A percentile compares a stretch with the other conserved stretches of the same genome.
Conservation (phyloP, 2,329 filamentous ascomycete genomes). For the Pyrenophora teres region DNA sequence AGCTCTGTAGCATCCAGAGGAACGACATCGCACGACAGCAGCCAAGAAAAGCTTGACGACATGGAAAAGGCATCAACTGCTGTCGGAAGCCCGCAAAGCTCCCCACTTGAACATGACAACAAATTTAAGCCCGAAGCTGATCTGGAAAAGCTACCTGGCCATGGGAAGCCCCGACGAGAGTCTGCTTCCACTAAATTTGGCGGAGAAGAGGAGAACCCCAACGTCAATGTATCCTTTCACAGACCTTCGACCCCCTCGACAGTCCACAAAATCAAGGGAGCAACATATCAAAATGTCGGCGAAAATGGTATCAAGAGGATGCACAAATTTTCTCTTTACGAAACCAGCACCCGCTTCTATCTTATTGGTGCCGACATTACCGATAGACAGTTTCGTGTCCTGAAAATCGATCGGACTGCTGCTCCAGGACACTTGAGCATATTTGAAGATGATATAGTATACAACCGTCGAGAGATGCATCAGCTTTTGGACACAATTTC, state of each 20-base stretch:
- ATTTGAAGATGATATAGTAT: conserved; percentile 92
- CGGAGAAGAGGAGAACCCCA: conserved; percentile 50
- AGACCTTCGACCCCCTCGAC: conserved; percentile 47
- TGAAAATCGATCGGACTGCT: conserved; percentile 92
- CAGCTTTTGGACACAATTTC: conserved; percentile 93
- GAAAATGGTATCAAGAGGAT: conserved; percentile 61
- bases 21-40: conserved; percentile 34
- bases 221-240: conserved; percentile 46
- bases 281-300: conserved; percentile 50
- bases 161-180: conserved; percentile 35
- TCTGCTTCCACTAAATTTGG: conserved; percentile 43
- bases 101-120: conserved; percentile 31
- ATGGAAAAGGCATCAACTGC: conserved; percentile 34
- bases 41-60: conserved; percentile 32
- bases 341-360: conserved; percentile 91
- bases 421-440: conserved; percentile 79
- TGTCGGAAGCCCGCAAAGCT: conserved; percentile 29
- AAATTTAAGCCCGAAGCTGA: conserved; percentile 41
- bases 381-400: conserved; percentile 83
- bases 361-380: conserved; percentile 91
- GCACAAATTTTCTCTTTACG: conserved; percentile 98
- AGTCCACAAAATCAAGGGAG: conserved; percentile 45
- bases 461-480: conserved; percentile 89
- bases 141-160: conserved; percentile 34
- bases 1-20: conserved; percentile 30